Conservation (phyloP, 2,329 filamentous ascomycete species). For the Pseudogymnoascus verrucosus region DNA sequence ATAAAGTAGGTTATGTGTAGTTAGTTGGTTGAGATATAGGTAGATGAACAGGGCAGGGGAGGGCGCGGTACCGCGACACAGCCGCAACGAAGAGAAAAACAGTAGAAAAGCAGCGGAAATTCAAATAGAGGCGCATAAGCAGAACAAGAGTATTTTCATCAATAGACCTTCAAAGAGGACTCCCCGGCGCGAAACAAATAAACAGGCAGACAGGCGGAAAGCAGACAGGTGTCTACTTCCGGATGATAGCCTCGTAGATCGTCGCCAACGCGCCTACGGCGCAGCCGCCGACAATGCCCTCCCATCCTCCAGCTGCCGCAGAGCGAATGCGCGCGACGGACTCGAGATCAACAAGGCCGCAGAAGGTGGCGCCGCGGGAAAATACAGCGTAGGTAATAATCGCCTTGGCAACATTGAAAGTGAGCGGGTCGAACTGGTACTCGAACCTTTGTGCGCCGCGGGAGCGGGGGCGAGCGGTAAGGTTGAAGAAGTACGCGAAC, state of each 20-base stretch:
- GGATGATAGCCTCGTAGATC: slow-evolving; percentile 70
- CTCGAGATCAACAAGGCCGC: slow-evolving; percentile 51
- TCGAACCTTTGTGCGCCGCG: slow-evolving; percentile 38
- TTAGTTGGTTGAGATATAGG: neutral
- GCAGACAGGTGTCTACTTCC: slow-evolving; percentile 40
- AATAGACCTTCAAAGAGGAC: neutral
- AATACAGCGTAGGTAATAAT: slow-evolving; percentile 76
- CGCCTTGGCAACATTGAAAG: slow-evolving; percentile 84
- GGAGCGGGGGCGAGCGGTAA: slow-evolving; percentile 44
- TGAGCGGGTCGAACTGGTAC: slow-evolving; percentile 71
- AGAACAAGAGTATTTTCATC: slow-evolving; percentile 2
- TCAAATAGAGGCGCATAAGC: neutral
- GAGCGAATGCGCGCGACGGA: slow-evolving; percentile 56
- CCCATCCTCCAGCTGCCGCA: slow-evolving; percentile 64
- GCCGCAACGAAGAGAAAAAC: slow-evolving; percentile 3
- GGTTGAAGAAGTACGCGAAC: slow-evolving; percentile 83
- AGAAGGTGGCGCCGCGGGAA: slow-evolving; percentile 54
- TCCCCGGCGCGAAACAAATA: neutral
- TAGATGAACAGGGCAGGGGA: neutral
- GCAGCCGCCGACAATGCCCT: slow-evolving; percentile 60
- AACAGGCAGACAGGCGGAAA: neutral
- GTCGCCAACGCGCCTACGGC: slow-evolving; percentile 61
- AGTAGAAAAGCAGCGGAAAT: neutral
- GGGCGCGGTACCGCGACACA: neutral
- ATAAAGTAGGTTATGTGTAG: slow-evolving; percentile 2